A percentile compares a stretch with the other conserved stretches of the same genome.
Evolutionary conservation across 2,329 filamentous ascomycete species (phyloP).

Genomic region (Cryphonectria nitschkei): DNA sequence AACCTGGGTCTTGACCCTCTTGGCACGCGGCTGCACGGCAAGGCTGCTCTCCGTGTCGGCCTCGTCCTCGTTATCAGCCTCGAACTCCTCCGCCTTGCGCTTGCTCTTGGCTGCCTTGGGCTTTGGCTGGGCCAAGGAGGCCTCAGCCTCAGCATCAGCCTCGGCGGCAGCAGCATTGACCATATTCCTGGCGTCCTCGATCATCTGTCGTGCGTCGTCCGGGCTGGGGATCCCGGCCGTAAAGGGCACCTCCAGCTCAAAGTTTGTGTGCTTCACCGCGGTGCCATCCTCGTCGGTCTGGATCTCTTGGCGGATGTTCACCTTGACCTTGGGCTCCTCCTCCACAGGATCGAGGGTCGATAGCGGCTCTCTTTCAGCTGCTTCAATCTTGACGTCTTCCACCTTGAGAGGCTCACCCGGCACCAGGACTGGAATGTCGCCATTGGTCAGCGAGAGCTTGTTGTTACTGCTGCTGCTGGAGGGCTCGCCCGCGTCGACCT

Average conservation of each 20-base stretch:
- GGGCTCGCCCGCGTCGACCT: conserved; percentile 45
- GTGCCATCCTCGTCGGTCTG: conserved; percentile 57
- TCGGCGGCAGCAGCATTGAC: conserved; percentile 66
- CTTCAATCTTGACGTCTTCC: conserved; percentile 45
- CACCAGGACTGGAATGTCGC: conserved; percentile 33
- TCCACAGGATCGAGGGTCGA: conserved; percentile 55
- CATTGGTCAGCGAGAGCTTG: conserved; percentile 36
- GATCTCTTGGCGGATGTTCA: conserved; percentile 70
- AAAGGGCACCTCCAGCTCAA: conserved; percentile 75
- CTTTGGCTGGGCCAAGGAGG: conserved; percentile 1
- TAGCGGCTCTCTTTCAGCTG: conserved; percentile 53
- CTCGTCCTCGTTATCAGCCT: conserved; percentile 56
- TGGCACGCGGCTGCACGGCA: conserved; percentile 57
- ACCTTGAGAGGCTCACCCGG: conserved; percentile 26
- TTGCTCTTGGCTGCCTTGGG: conserved; percentile 58
- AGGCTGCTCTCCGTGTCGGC: conserved; percentile 41
- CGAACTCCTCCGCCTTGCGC: conserved; percentile 75
- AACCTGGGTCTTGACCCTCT: conserved; percentile 80
- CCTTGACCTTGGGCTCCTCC: conserved; percentile 65
- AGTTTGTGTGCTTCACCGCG: conserved; percentile 72
- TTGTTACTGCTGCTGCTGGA: conserved; percentile 31
- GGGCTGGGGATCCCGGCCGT: conserved; percentile 71
- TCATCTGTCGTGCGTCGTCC: conserved; percentile 80
- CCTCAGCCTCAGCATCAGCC: conserved; percentile 37
- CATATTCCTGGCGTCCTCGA: conserved; percentile 86